phyloP scores from a whole-genome alignment of 805 yeast genomes.

The Cyberlindnera veronae region DNA sequence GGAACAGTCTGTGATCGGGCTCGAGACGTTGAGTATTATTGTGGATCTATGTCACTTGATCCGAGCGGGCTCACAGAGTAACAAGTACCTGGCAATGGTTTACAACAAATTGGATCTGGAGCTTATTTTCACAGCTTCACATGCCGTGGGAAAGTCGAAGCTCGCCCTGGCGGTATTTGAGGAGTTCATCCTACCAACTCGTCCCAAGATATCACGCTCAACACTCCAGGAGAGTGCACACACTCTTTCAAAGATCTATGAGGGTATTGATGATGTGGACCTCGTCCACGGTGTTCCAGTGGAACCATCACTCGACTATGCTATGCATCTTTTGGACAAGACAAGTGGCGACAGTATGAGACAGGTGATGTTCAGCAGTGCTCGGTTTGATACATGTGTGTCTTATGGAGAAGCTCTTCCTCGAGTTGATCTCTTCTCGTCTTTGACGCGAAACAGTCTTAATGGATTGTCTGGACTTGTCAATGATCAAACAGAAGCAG shows the following conservation, averaged over 20 bases:
- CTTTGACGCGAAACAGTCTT: slow-evolving; percentile 50
- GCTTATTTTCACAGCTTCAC: slow-evolving; percentile 26
- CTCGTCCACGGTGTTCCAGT: slow-evolving; percentile 62
- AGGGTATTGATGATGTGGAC: slow-evolving; percentile 58
- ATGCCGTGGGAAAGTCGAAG: slow-evolving; percentile 21
- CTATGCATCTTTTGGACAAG: slow-evolving; percentile 39
- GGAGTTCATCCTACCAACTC: slow-evolving; percentile 19
- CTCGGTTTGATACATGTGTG: slow-evolving; percentile 46
- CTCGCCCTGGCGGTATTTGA: slow-evolving; percentile 37
- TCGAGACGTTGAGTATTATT: slow-evolving; percentile 13
- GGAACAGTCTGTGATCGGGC: background rate
- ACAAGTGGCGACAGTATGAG: slow-evolving; percentile 35
- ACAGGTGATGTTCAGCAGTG: slow-evolving; percentile 52
- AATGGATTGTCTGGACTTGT: slow-evolving; percentile 53
- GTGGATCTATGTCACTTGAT: slow-evolving; percentile 28
- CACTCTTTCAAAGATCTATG: slow-evolving; percentile 39
- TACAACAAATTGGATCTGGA: slow-evolving; percentile 17
- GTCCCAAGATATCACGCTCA: background rate
- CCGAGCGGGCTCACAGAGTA: slow-evolving; percentile 21
- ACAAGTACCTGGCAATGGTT: slow-evolving; percentile 1
- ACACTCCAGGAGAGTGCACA: slow-evolving; percentile 10
- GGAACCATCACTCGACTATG: slow-evolving; percentile 49
- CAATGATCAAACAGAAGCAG: slow-evolving; percentile 23
- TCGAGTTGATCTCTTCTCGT: slow-evolving; percentile 27
- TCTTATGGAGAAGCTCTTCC: slow-evolving; percentile 11